Evolutionary conservation across 257 asterid genomes (phyloP).

Genomic region (Solanum paucissectum): DNA sequence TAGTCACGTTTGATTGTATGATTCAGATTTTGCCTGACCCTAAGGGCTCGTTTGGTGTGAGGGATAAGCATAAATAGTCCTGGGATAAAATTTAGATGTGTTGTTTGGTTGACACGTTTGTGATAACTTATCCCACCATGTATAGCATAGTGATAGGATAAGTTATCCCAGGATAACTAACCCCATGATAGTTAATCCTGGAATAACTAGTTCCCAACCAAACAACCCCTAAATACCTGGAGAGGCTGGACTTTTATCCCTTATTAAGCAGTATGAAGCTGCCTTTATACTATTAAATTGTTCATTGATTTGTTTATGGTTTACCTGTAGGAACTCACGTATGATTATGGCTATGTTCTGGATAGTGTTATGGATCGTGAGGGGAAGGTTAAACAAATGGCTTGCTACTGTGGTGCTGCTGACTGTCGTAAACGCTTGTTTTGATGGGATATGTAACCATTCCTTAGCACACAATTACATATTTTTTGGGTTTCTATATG

Average conservation of each 20-base stretch:
- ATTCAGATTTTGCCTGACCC: neutral
- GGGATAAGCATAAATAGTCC: too few relatives aligned
- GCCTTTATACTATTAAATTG: neutral
- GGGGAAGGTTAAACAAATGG: conserved; percentile 37
- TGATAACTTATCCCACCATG: too few relatives aligned
- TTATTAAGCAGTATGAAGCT: neutral
- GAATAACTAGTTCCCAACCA: too few relatives aligned
- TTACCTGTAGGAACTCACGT: conserved; percentile 52
- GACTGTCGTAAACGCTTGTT: conserved; percentile 59
- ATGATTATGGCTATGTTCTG: conserved; percentile 67
- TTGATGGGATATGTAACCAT: neutral
- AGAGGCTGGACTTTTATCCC: neutral
- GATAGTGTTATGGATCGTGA: conserved; percentile 67
- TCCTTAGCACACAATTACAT: neutral
- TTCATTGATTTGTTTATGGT: neutral
- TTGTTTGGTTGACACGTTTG: too few relatives aligned
- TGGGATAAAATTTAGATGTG: too few relatives aligned
- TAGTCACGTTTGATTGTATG: neutral
- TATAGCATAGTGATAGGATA: too few relatives aligned
- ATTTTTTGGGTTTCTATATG: neutral
- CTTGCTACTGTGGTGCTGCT: conserved; percentile 68
- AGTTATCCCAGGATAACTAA: too few relatives aligned
- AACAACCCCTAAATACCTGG: neutral
- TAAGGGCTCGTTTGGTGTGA: too few relatives aligned
- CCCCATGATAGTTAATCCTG: too few relatives aligned